phyloP scores from a whole-genome alignment of 306 rosid genomes.

The Vigna radiata region DNA sequence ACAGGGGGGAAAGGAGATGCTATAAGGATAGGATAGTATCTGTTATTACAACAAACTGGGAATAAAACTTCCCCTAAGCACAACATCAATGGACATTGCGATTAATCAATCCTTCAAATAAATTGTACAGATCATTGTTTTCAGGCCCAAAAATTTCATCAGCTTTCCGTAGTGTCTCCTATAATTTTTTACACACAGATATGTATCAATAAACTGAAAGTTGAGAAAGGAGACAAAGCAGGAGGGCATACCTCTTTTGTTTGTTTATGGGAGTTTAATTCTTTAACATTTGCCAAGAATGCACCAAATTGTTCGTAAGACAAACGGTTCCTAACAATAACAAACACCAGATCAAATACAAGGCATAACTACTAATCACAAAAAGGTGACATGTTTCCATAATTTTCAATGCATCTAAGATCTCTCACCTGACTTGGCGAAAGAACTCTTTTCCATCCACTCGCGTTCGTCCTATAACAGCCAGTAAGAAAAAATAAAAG shows the following conservation, averaged over 20 bases:
- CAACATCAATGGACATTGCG: slow-evolving; percentile 73
- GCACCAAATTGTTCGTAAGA: slow-evolving; percentile 97
- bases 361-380: not conserved
- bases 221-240: not conserved
- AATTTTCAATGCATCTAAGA: slow-evolving; percentile 27
- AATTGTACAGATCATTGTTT: slow-evolving; percentile 78
- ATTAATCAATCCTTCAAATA: slow-evolving; percentile 89
- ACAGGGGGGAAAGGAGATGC: slow-evolving; percentile 37
- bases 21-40: slow-evolving; percentile 1
- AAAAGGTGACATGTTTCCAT: slow-evolving; percentile 1
- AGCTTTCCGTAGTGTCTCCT: slow-evolving; percentile 88
- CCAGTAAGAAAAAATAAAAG: slow-evolving; percentile 19
- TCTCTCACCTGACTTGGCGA: slow-evolving; percentile 93
- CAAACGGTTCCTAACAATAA: slow-evolving; percentile 76
- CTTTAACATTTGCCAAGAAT: slow-evolving; percentile 91
- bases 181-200: slow-evolving; percentile 37
- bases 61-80: slow-evolving; percentile 17
- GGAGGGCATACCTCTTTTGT: slow-evolving; percentile 76
- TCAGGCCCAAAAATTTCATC: slow-evolving; percentile 92
- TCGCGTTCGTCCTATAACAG: slow-evolving; percentile 78
- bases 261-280: slow-evolving; percentile 90
- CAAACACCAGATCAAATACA: slow-evolving; percentile 28
- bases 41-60: slow-evolving; percentile 42
- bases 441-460: slow-evolving; percentile 95
- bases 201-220: slow-evolving; percentile 1